A percentile compares a stretch with the other conserved stretches of the same genome.
Conservation (phyloP, 2,329 filamentous ascomycete species). For the Cadophora sp. region DNA sequence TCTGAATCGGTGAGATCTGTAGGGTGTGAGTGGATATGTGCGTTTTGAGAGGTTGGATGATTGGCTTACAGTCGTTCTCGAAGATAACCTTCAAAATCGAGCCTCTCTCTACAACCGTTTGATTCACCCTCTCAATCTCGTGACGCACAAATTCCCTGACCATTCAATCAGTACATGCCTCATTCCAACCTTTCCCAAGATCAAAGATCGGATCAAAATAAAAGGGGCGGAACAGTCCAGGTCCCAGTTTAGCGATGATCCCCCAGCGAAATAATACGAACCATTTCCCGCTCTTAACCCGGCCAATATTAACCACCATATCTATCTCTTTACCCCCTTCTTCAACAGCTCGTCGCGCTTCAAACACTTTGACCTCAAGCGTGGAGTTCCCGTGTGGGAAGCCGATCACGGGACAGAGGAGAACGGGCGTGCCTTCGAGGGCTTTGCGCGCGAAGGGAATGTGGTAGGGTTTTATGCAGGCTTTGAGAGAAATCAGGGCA, state of each 20-base stretch:
- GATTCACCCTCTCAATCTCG: constrained; percentile 59
- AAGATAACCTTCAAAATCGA: constrained; percentile 66
- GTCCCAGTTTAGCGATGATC: too few species aligned
- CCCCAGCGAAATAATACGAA: too few species aligned
- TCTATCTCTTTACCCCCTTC: constrained; percentile 62
- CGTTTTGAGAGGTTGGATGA: background rate
- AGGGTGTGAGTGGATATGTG: too few species aligned
- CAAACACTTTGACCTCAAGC: constrained; percentile 58
- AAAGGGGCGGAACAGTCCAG: too few species aligned
- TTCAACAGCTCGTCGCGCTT: constrained; percentile 55
- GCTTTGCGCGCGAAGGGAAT: constrained; percentile 55
- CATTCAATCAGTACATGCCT: too few species aligned
- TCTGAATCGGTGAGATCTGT: constrained; percentile 53
- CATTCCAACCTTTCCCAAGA: too few species aligned
- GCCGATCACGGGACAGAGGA: constrained; percentile 56
- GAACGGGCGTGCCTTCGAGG: constrained; percentile 56
- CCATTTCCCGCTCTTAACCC: constrained; percentile 61
- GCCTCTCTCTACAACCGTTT: constrained; percentile 50
- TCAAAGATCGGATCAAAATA: too few species aligned
- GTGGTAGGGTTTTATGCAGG: constrained; percentile 64
- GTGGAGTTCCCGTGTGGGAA: constrained; percentile 67
- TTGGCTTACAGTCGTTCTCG: constrained; percentile 58
- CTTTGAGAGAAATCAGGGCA: too few species aligned
- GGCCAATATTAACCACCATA: constrained; percentile 67
- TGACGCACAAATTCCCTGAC: constrained; percentile 55